Evolutionary conservation across 345 rosid genomes (phyloP), one percentile per base, ranked within the genome.

Genomic region (Citrus australasica): DNA sequence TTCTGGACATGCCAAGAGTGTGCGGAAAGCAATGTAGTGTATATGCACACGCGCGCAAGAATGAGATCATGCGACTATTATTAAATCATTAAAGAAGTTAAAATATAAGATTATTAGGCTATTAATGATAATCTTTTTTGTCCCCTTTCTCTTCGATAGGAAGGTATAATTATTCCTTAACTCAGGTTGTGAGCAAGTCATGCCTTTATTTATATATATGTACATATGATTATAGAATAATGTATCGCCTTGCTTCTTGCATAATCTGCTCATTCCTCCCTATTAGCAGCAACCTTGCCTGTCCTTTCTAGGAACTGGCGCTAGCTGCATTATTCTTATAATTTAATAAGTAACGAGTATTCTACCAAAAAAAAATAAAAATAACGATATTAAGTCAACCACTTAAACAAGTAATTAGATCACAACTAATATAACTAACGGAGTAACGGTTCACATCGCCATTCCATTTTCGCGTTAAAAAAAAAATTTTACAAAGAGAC

Each of bases 1-100:
- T 60, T n/a, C 28, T 21, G 75, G 48, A 69, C 79, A 78, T 82
- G 81, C 77, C 72, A 82, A 66, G 85, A 85, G 85, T 85, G 79
- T 40, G 80, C 53, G 68, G 80, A 55, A 85, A 78, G 87, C 80
- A 85, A 82, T 17, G 75, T 21, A 40, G 73, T 53, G 13, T 35
- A n/a, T n/a, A 48, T 35, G 74, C 78, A 42, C 78, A 65, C 74
- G 27, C 78, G 2, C 74, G 51, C 78, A 3, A 25, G n/a, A 11
- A 19, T 13, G 32, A 4, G 33, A 30, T 8, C 46, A 40, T 25
- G 42, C 21, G 73, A 46, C 48, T 17, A 53, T 53, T 53, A 53
- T 53, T 53, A 53, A 53, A 53, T 53, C 1, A 14, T 51, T 53
- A 19, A 53, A 53, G 7, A 53, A 53, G 58, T 53, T 53, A 17